A percentile compares a stretch with the other conserved stretches of the same genome.
Conservation (phyloP, 1,284 basidiomycete species). For the Melampsora medusae region DNA sequence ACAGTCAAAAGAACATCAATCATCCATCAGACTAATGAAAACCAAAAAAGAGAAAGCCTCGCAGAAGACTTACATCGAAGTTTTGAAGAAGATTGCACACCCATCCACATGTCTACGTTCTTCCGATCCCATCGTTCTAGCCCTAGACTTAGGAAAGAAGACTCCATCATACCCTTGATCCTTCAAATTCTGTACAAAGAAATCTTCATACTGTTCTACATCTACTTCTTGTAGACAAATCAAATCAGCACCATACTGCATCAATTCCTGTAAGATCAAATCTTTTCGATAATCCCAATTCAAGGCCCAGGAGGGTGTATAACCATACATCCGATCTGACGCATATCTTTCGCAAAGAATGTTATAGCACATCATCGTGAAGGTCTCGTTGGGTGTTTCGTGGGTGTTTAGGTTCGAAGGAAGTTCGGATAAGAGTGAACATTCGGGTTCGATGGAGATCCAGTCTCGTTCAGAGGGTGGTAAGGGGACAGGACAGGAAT, state of each 20-base stretch:
- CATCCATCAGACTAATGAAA: neutral
- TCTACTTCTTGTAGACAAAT: slow-evolving; percentile 90
- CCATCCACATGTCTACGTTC: slow-evolving; percentile 90
- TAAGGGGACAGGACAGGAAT: slow-evolving; percentile 76
- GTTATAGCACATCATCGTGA: slow-evolving; percentile 87
- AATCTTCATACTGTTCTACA: slow-evolving; percentile 88
- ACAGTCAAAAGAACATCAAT: neutral
- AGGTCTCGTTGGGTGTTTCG: slow-evolving; percentile 61
- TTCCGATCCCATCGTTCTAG: slow-evolving; percentile 85
- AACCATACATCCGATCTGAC: slow-evolving; percentile 86
- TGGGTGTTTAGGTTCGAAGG: slow-evolving; percentile 58
- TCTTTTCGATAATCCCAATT: slow-evolving; percentile 93
- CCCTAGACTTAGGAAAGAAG: slow-evolving; percentile 89
- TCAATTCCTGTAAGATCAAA: slow-evolving; percentile 80
- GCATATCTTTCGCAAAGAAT: slow-evolving; percentile 91
- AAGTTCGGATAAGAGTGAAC: slow-evolving; percentile 58
- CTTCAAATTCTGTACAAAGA: slow-evolving; percentile 75
- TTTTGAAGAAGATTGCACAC: slow-evolving; percentile 94
- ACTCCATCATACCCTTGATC: slow-evolving; percentile 84
- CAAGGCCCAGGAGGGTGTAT: slow-evolving; percentile 94
- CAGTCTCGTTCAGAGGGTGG: slow-evolving; percentile 81
- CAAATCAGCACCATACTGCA: slow-evolving; percentile 81
- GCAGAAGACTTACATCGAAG: slow-evolving; percentile 64
- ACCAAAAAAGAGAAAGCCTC: neutral
- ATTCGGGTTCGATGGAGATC: slow-evolving; percentile 70